These are phyloP conservation scores for Colletotrichum trifolii DNA, from an alignment of 2,329 filamentous ascomycete species.

Conservation along the genomic window DNA sequence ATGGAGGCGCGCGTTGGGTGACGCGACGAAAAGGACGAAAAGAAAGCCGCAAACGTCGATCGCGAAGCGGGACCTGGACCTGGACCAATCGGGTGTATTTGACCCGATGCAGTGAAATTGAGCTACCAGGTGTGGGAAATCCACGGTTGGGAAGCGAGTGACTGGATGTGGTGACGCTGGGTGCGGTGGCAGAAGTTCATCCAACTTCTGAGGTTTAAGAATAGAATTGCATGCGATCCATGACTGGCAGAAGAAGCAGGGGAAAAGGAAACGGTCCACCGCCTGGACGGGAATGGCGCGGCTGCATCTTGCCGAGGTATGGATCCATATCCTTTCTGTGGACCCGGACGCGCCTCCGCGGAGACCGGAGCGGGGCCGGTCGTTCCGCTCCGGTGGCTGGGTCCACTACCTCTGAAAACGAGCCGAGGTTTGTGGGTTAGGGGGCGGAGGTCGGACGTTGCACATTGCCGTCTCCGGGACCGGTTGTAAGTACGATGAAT, in stretches of 20 bases:
- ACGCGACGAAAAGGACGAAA: slow-evolving; percentile 6
- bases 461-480: too few relatives aligned
- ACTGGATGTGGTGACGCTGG: too few relatives aligned
- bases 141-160: too few relatives aligned
- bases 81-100: slow-evolving; percentile 1
- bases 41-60: neutral
- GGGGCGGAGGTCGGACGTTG: too few relatives aligned
- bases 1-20: neutral
- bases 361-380: slow-evolving; percentile 1
- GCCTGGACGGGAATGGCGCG: slow-evolving; percentile 4
- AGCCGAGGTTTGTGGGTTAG: slow-evolving; percentile 3
- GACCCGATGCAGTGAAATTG: neutral
- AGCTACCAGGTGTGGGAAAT: too few relatives aligned
- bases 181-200: too few relatives aligned
- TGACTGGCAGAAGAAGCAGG: neutral
- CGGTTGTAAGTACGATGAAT: too few relatives aligned
- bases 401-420: neutral
- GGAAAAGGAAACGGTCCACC: too few relatives aligned
- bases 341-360: slow-evolving; percentile 8
- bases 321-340: neutral
- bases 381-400: too few relatives aligned
- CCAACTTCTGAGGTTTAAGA: too few relatives aligned
- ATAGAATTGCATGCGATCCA: too few relatives aligned
- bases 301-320: neutral
- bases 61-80: neutral